phyloP scores from a whole-genome alignment of 2,329 filamentous ascomycete species.

The Magnaporthales sp. region DNA sequence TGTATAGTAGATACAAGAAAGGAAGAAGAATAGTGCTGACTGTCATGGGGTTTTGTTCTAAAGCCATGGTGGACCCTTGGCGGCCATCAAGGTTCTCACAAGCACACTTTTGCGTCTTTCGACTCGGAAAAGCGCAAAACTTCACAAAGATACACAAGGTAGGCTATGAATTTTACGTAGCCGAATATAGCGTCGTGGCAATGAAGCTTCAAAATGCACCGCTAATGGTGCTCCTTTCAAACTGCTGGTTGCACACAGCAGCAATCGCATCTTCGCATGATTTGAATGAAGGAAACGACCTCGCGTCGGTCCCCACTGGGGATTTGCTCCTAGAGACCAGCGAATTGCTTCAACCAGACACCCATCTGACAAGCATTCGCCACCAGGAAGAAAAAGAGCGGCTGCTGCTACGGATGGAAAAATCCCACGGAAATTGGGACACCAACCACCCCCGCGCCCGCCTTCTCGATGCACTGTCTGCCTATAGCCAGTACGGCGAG shows the following conservation, averaged over 20 bases:
- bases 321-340: not conserved
- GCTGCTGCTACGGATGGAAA: slow-evolving; percentile 20
- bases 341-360: not conserved
- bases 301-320: not conserved
- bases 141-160: not conserved
- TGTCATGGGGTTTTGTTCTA: not conserved
- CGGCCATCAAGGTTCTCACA: not conserved
- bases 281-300: not conserved
- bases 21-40: not conserved
- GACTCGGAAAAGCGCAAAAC: not conserved
- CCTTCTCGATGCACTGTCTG: slow-evolving; percentile 29
- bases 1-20: no score
- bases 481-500: slow-evolving; percentile 25
- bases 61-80: not conserved
- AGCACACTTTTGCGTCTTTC: not conserved
- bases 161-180: not conserved
- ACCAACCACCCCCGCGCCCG: slow-evolving; percentile 28
- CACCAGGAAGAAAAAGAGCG: slow-evolving; percentile 8
- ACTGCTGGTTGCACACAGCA: not conserved
- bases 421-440: slow-evolving; percentile 22
- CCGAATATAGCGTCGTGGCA: not conserved
- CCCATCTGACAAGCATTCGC: not conserved
- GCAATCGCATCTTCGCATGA: not conserved
- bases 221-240: not conserved
- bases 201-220: not conserved